These are phyloP conservation scores for Dryas drummondii DNA, from an alignment of 306 rosid genomes.

Conservation along the genomic window DNA sequence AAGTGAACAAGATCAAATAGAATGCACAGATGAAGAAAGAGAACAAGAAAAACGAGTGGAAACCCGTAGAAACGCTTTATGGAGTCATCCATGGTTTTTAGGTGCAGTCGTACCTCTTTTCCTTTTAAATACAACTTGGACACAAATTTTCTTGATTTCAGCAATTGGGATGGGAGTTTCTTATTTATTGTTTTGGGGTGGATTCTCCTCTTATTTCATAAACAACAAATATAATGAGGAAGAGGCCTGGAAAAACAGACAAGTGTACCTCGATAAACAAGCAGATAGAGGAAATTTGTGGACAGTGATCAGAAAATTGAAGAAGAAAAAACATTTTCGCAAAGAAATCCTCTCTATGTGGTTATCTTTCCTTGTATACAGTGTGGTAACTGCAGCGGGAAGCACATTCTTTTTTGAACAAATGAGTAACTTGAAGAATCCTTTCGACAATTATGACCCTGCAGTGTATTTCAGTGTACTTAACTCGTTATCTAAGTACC, in stretches of 20 bases:
- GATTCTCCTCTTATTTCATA: background rate
- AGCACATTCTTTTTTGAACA: conserved; percentile 5
- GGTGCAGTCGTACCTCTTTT: background rate
- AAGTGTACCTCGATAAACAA: too few relatives aligned
- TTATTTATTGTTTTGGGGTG: background rate
- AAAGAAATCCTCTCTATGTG: background rate
- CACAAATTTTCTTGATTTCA: background rate
- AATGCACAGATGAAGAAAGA: background rate
- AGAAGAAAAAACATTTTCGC: too few relatives aligned
- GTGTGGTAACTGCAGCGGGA: background rate
- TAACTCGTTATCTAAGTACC: background rate
- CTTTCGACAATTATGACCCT: background rate
- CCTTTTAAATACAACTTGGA: background rate
- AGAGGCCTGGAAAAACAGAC: background rate
- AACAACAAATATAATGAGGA: too few relatives aligned
- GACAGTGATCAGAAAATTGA: background rate
- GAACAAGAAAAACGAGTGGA: background rate
- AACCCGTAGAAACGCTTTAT: background rate
- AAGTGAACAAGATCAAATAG: background rate
- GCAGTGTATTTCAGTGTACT: background rate
- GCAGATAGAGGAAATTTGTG: background rate
- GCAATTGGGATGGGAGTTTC: background rate
- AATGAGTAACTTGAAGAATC: background rate
- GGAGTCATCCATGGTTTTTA: background rate
- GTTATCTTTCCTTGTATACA: background rate